phyloP scores from a whole-genome alignment of 495 filamentous ascomycete genomes.

The Neurospora terricola region DNA sequence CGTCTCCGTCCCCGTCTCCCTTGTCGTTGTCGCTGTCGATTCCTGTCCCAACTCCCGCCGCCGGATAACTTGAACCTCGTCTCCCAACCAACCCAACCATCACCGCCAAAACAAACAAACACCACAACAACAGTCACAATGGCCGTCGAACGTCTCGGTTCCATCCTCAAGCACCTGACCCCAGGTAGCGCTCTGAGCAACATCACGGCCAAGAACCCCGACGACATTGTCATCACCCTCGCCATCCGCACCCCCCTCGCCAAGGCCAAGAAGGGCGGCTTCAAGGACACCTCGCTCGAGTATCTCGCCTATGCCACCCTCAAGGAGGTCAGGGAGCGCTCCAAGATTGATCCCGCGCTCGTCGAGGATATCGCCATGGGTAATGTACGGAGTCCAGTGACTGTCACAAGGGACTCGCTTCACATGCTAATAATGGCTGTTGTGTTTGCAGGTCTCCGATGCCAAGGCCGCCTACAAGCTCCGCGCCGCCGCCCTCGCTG shows the following conservation, averaged over 20 bases:
- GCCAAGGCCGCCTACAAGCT: constrained; percentile 81
- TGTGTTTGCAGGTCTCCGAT: constrained; percentile 59
- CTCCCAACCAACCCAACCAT: not conserved
- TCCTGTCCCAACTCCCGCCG: not conserved
- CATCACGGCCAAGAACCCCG: constrained; percentile 87
- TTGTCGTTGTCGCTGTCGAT: not conserved
- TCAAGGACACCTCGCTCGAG: constrained; percentile 93
- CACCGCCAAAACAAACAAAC: not conserved
- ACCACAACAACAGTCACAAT: constrained; percentile 38
- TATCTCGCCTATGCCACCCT: constrained; percentile 70
- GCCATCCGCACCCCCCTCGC: constrained; percentile 69
- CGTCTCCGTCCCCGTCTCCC: not conserved
- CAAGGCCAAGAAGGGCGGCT: constrained; percentile 72
- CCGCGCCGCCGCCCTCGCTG: constrained; percentile 78
- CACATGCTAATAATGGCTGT: constrained; percentile 1
- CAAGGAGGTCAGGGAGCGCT: constrained; percentile 61
- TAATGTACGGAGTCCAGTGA: constrained; percentile 51
- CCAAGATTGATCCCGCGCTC: constrained; percentile 68
- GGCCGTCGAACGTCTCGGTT: constrained; percentile 77
- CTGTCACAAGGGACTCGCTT: not conserved
- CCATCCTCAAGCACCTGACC: constrained; percentile 78
- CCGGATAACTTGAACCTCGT: not conserved
- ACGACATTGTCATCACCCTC: constrained; percentile 90
- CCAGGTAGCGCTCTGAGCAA: constrained; percentile 51
- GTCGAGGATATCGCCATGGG: constrained; percentile 90